Evolutionary conservation across 148 eudicot genomes (phyloP).

Genomic region (Arctostaphylos glauca): DNA sequence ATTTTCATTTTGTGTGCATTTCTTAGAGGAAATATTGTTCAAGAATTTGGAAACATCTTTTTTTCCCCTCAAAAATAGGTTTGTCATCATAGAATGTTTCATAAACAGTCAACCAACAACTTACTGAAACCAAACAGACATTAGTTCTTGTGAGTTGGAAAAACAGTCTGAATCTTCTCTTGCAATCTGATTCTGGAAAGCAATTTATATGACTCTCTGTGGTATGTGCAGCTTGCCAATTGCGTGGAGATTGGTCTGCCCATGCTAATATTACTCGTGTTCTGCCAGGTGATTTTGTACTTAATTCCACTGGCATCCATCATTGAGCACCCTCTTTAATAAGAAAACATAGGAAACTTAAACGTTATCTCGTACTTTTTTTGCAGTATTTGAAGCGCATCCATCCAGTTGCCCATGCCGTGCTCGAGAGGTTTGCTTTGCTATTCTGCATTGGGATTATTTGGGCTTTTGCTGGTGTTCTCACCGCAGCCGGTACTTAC

Average conservation of each 20-base stretch:
- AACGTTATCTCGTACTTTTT: slow-evolving; percentile 7
- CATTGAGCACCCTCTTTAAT: slow-evolving; percentile 2
- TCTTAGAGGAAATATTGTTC: neutral
- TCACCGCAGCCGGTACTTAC: slow-evolving; percentile 85
- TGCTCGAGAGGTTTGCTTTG: slow-evolving; percentile 80
- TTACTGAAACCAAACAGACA: neutral
- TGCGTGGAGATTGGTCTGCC: slow-evolving; percentile 93
- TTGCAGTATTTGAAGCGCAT: slow-evolving; percentile 64
- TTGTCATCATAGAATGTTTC: neutral
- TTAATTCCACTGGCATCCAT: neutral
- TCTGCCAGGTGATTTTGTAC: slow-evolving; percentile 53
- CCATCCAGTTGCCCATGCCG: slow-evolving; percentile 34
- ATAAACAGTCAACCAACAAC: neutral
- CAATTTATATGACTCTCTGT: slow-evolving; percentile 4
- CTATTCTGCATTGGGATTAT: slow-evolving; percentile 66
- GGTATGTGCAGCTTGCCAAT: slow-evolving; percentile 54
- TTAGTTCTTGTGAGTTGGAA: neutral
- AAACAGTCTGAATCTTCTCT: neutral
- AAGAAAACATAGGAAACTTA: neutral
- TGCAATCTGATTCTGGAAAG: neutral
- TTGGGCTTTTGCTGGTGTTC: slow-evolving; percentile 93
- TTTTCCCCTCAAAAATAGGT: neutral
- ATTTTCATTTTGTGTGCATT: neutral
- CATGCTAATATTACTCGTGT: slow-evolving; percentile 66
- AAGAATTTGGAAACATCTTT: neutral